Percentiles rank a stretch among this genome's conserved stretches.
Evolutionary conservation across 169 alveolate genomes (phyloP).

Genomic region (Cryptosporidium bovis): DNA sequence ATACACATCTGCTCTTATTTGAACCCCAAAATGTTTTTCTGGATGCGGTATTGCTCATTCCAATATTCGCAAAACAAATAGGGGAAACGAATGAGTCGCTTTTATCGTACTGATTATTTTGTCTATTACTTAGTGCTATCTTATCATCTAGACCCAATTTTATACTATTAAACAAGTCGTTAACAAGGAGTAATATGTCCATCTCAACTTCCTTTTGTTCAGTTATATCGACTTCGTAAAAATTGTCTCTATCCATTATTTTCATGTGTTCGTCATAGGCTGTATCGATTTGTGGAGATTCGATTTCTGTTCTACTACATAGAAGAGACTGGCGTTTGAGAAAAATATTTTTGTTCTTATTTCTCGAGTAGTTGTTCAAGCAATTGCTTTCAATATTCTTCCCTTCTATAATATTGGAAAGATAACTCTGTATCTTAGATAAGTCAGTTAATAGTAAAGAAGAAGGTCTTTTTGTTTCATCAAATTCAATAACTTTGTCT

Average conservation of each 20-base stretch:
- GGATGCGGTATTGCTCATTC: constrained; percentile 37
- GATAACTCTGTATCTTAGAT: constrained; percentile 1
- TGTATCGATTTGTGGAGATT: not conserved
- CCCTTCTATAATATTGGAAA: constrained; percentile 30
- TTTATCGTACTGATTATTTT: not conserved
- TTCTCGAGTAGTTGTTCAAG: not conserved
- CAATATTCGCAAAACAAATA: constrained; percentile 41
- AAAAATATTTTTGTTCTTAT: not conserved
- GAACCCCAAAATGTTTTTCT: constrained; percentile 71
- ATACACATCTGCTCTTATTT: constrained; percentile 29
- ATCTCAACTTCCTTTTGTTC: constrained; percentile 71
- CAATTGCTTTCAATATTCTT: not conserved
- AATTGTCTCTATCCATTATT: not conserved
- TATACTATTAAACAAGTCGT: constrained; percentile 37
- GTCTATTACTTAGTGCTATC: not conserved
- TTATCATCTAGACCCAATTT: constrained; percentile 27
- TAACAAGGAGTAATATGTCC: constrained; percentile 32
- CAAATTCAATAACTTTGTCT: constrained; percentile 62
- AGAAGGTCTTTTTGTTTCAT: constrained; percentile 66
- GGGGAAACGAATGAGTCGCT: not conserved
- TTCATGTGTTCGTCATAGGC: not conserved
- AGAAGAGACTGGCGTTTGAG: constrained; percentile 54
- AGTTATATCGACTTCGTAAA: constrained; percentile 27
- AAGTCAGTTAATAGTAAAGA: constrained; percentile 39
- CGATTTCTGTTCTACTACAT: not conserved